Evolutionary conservation across 208 protist genomes (phyloP), one percentile per base, ranked within the genome.

Genomic region (Crithidia thermophila): DNA sequence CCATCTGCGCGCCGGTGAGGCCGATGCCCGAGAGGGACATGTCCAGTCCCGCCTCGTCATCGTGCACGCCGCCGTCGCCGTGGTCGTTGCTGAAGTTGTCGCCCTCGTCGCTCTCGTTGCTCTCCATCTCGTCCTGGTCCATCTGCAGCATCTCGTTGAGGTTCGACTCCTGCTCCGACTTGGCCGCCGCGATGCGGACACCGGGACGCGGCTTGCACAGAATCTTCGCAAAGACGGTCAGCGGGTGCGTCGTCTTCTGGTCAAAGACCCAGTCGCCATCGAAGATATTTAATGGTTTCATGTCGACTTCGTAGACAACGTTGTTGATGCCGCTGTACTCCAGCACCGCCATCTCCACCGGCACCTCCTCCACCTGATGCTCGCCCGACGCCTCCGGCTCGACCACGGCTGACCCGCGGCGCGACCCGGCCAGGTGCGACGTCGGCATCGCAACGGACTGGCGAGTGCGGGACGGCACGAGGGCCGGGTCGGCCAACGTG

Each of bases 251-350:
- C 25, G 69, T 47, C 55, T 81, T 81, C 39, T 74, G 55, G 45
- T 84, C 69, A 36, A 84, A 84, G 18, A 84, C 79, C 70, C 68
- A 77, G 27, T 81, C 66, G 40, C 79, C 79, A 3, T 84, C 79
- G 60, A 70, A 81, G 45, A 73, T 58, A 63, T 72, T 79, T 14
- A 81, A 59, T n/a, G 74, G 72, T 37, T 67, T 58, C 67, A 84
- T 70, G 50, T 78, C 75, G 13, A 79, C 61, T 21, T 76, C 68
- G 65, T 81, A 85, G 13, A 58, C 50, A 30, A 81, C 79, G 40
- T 75, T 58, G 79, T 81, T 85, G 28, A 81, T 61, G 10, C 50
- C 65, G 50, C 79, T 74, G 62, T 67, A 85, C 67, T 78, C 64
- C 36, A 85, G 36, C 49, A 77, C 72, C 18, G 62, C 69, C 56